A percentile compares a stretch with the other conserved stretches of the same genome.
phyloP scores from a whole-genome alignment of 2,329 filamentous ascomycete genomes.

The Colletotrichum tofieldiae region DNA sequence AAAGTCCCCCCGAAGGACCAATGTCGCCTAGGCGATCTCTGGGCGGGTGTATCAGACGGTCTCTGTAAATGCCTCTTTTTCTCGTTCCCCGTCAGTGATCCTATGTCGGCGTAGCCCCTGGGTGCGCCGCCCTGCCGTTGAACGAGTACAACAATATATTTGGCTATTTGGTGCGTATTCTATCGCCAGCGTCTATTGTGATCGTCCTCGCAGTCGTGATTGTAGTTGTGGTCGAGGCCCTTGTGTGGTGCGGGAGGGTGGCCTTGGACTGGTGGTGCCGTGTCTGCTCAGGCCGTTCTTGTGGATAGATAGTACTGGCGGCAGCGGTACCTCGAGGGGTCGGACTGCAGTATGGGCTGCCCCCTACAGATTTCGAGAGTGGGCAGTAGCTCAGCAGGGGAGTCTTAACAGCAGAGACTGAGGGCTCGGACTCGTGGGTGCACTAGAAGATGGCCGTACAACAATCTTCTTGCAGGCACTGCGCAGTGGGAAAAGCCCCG shows the following conservation, averaged over 20 bases:
- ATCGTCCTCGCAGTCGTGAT: background rate
- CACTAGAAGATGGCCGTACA: background rate
- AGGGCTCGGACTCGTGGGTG: background rate
- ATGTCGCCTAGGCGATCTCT: constrained; percentile 28
- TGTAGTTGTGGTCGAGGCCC: too few relatives aligned
- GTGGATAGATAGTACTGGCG: background rate
- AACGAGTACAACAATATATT: background rate
- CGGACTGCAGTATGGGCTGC: background rate
- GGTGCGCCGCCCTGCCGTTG: background rate
- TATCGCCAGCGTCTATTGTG: background rate
- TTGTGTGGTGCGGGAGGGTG: background rate
- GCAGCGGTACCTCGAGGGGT: background rate
- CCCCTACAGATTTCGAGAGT: background rate
- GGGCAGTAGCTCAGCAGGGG: background rate
- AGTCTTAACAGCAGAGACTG: background rate
- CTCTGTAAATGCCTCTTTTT: constrained; percentile 17
- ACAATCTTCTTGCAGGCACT: background rate
- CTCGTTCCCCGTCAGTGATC: background rate
- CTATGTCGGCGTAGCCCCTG: background rate
- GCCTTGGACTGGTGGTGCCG: background rate
- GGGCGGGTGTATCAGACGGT: constrained; percentile 20
- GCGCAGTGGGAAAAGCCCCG: background rate
- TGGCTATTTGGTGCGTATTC: background rate
- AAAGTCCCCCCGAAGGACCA: constrained; percentile 23
- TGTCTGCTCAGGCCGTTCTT: background rate